phyloP scores from a whole-genome alignment of 345 rosid species.

The Ceriops decandra region DNA sequence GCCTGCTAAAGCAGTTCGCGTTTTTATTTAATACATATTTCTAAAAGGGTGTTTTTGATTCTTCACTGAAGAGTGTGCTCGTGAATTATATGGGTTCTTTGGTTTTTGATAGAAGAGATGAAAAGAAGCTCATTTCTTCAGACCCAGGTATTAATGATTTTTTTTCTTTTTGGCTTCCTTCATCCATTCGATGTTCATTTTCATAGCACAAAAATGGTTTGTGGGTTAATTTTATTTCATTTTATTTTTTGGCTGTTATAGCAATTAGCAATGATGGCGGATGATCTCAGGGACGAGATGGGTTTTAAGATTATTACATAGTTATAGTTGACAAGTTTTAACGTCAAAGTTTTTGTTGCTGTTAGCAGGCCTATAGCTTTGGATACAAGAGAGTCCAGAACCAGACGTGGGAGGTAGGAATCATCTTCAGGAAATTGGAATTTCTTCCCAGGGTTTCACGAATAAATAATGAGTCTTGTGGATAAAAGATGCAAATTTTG shows the following conservation, averaged over 20 bases:
- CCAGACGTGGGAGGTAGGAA: slow-evolving; percentile 18
- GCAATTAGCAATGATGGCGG: neutral
- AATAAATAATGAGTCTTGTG: neutral
- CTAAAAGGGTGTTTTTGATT: neutral
- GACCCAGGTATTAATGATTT: slow-evolving; percentile 27
- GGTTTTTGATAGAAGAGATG: slow-evolving; percentile 23
- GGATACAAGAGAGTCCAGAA: slow-evolving; percentile 16
- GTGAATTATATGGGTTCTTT: slow-evolving; percentile 20
- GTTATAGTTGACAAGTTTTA: neutral
- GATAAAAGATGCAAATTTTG: slow-evolving; percentile 28
- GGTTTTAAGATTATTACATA: neutral
- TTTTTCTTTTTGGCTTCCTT: neutral
- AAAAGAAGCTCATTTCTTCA: slow-evolving; percentile 27
- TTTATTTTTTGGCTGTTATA: neutral
- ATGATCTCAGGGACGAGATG: neutral
- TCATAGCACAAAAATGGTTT: neutral
- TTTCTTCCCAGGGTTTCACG: slow-evolving; percentile 6
- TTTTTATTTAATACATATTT: neutral
- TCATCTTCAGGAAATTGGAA: slow-evolving; percentile 9
- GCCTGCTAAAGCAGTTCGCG: neutral
- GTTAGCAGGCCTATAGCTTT: slow-evolving; percentile 22
- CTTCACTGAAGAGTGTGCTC: neutral
- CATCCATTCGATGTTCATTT: neutral
- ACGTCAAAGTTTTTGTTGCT: neutral
- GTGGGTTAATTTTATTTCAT: neutral